A percentile compares a stretch with the other conserved stretches of the same genome.
These are phyloP conservation scores for Melastoma malabathricum DNA, from an alignment of 345 rosid species.

Conservation along the genomic window DNA sequence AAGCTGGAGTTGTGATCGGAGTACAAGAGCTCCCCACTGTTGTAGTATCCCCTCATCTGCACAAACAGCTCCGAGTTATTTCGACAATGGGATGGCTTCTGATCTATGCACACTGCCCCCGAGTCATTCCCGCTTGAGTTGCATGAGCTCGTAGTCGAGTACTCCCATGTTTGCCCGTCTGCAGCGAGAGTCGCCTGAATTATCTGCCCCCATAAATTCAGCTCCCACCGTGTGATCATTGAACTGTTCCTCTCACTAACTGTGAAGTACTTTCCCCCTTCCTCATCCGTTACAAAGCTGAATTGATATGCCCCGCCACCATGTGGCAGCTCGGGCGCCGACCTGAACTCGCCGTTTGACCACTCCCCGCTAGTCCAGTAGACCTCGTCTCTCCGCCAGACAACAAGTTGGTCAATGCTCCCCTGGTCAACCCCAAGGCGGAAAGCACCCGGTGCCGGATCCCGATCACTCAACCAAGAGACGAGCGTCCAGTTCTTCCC, in stretches of 20 bases:
- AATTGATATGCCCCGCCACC: constrained; percentile 18
- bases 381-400: constrained; percentile 31
- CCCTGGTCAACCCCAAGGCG: constrained; percentile 37
- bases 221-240: constrained; percentile 28
- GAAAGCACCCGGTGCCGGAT: constrained; percentile 50
- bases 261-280: constrained; percentile 40
- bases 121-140: constrained; percentile 18
- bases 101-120: constrained; percentile 29
- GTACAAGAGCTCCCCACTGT: not conserved
- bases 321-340: constrained; percentile 21
- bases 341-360: constrained; percentile 25
- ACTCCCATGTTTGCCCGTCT: constrained; percentile 10
- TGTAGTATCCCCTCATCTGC: constrained; percentile 32
- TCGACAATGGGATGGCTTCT: constrained; percentile 35
- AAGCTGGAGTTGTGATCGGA: constrained; percentile 12
- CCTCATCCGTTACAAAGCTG: constrained; percentile 20
- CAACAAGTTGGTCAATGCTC: constrained; percentile 25
- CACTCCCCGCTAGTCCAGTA: constrained; percentile 49
- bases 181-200: constrained; percentile 16
- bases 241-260: constrained; percentile 20
- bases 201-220: constrained; percentile 38
- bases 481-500: constrained; percentile 28
- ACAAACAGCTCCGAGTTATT: constrained; percentile 25
- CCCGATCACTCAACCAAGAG: constrained; percentile 35
- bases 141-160: constrained; percentile 21